Evolutionary conservation across 805 yeast genomes (phyloP).

Genomic region (Ogataea paradorogensis): DNA sequence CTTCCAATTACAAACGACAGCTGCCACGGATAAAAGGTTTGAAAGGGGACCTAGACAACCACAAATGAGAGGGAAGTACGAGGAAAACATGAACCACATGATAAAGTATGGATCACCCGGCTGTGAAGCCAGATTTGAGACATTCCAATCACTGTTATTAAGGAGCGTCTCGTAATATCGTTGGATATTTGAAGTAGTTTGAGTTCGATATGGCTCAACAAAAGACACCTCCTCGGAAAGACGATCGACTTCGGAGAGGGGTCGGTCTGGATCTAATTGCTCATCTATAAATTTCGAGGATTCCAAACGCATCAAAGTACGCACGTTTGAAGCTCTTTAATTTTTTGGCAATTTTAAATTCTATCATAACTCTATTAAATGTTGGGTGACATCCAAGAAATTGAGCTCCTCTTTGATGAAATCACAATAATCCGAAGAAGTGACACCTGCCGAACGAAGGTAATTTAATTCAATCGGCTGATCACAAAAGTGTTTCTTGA

Average conservation of each 20-base stretch:
- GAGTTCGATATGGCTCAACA: too few relatives aligned
- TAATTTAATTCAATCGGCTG: slow-evolving; percentile 25
- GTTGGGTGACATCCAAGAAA: slow-evolving; percentile 35
- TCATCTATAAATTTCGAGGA: too few relatives aligned
- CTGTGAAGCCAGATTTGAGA: slow-evolving; percentile 28
- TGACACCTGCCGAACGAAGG: slow-evolving; percentile 21
- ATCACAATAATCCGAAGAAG: slow-evolving; percentile 44
- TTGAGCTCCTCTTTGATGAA: slow-evolving; percentile 47
- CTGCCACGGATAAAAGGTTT: slow-evolving; percentile 68
- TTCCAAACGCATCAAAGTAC: too few relatives aligned
- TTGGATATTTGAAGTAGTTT: slow-evolving; percentile 1
- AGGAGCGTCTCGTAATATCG: slow-evolving; percentile 27
- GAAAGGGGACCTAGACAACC: slow-evolving; percentile 81
- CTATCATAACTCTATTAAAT: slow-evolving; percentile 4
- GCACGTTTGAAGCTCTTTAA: too few relatives aligned
- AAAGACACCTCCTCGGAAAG: too few relatives aligned
- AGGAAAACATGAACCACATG: slow-evolving; percentile 63
- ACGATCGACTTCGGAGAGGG: too few relatives aligned
- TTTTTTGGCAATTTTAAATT: too few relatives aligned
- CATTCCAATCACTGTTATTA: slow-evolving; percentile 30
- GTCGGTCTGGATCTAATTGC: too few relatives aligned
- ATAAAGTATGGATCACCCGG: slow-evolving; percentile 34
- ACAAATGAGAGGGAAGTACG: slow-evolving; percentile 70
- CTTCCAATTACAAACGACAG: slow-evolving; percentile 67
- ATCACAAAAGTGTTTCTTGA: slow-evolving; percentile 39